These are phyloP conservation scores for Leccinum obscurum DNA, from an alignment of 768 basidiomycete genomes.

Conservation along the genomic window DNA sequence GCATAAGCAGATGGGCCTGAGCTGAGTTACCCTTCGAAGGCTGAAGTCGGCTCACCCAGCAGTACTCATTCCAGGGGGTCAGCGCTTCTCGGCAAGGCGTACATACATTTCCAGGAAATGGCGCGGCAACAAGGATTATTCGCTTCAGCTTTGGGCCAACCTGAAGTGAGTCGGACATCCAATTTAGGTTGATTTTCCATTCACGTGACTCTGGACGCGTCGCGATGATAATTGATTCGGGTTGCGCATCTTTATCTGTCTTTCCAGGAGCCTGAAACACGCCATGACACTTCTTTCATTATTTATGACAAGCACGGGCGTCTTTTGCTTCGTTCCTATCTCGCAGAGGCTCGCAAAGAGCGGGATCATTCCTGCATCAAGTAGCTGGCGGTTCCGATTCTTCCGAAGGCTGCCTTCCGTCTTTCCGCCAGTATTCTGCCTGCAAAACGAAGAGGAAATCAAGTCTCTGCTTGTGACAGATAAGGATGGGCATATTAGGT, in stretches of 20 bases:
- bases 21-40: no score
- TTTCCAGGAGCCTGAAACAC: neutral
- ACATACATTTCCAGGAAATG: no score
- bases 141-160: no score
- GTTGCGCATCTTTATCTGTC: neutral
- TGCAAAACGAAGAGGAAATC: neutral
- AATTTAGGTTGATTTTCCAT: conserved; percentile 17
- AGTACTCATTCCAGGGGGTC: no score
- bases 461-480: neutral
- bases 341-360: conserved; percentile 26
- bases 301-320: conserved; percentile 25
- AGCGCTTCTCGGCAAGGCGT: no score
- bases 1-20: no score
- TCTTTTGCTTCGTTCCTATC: conserved; percentile 30
- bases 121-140: no score
- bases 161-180: conserved; percentile 49
- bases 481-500: neutral
- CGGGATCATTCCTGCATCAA: conserved; percentile 17
- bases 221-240: neutral
- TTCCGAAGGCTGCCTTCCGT: neutral
- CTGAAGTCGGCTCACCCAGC: no score
- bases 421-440: neutral
- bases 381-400: conserved; percentile 7
- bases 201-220: conserved; percentile 24
- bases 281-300: conserved; percentile 24